Percentiles rank a stretch among this genome's conserved stretches.
Conservation (phyloP, 345 rosid species). For the Gossypium anomalum region DNA sequence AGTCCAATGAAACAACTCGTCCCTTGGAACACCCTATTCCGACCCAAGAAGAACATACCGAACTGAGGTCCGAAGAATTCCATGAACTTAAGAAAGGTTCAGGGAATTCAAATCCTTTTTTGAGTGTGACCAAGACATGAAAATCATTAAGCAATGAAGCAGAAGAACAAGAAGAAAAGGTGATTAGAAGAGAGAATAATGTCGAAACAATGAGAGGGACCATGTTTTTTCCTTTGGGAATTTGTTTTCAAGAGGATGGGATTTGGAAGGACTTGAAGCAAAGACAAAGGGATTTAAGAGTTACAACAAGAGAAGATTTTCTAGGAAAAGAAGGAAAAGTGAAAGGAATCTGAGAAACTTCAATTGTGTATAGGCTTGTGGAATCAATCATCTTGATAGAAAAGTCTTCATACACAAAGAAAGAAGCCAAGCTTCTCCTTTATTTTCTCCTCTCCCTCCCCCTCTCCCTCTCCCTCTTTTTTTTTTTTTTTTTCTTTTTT, state of each 20-base stretch:
- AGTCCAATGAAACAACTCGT: conserved; percentile 49
- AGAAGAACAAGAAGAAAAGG: conserved; percentile 26
- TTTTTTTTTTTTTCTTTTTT: not conserved
- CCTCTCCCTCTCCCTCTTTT: too few species aligned
- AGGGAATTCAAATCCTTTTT: conserved; percentile 43
- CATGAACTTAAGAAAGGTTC: conserved; percentile 45
- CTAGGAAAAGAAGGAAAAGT: conserved; percentile 36
- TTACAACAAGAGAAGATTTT: conserved; percentile 22
- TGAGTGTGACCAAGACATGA: conserved; percentile 40
- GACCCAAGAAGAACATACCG: conserved; percentile 61
- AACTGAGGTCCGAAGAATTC: conserved; percentile 43
- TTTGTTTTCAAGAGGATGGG: conserved; percentile 24
- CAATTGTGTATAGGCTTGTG: conserved; percentile 33
- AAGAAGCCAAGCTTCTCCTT: conserved; percentile 48
- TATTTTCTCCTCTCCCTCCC: conserved; percentile 10
- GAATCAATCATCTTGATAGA: conserved; percentile 40
- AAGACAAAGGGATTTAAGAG: conserved; percentile 33
- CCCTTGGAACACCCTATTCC: conserved; percentile 46
- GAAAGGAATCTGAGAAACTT: conserved; percentile 48
- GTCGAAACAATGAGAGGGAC: conserved; percentile 44
- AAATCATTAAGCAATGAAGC: conserved; percentile 44
- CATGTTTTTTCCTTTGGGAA: conserved; percentile 32
- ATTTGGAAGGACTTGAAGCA: conserved; percentile 37
- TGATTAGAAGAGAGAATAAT: conserved; percentile 29
- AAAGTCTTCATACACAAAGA: conserved; percentile 52